Evolutionary conservation across 345 rosid species (phyloP).

Genomic region (Gossypium turneri): DNA sequence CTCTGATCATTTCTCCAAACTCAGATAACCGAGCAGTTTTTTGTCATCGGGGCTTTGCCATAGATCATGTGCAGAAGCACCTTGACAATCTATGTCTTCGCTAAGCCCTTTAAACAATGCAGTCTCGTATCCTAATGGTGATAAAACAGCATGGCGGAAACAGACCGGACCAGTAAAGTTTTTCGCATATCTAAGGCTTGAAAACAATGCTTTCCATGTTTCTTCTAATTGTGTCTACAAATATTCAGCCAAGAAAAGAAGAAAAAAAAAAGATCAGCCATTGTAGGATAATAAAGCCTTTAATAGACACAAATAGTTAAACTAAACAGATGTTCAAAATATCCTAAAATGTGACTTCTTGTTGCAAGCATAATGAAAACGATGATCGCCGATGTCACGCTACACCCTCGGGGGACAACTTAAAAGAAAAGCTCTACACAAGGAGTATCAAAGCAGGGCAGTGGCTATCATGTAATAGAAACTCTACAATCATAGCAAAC

Average conservation of each 20-base stretch:
- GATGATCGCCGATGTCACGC: not conserved
- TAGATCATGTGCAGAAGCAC: conserved; percentile 60
- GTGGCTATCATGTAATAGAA: too few relatives aligned
- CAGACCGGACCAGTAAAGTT: conserved; percentile 76
- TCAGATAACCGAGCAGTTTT: conserved; percentile 74
- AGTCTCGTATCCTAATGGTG: conserved; percentile 90
- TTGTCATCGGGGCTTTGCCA: conserved; percentile 55
- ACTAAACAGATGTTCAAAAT: not conserved
- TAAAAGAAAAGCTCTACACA: not conserved
- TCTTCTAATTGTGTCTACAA: conserved; percentile 82
- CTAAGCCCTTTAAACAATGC: conserved; percentile 71
- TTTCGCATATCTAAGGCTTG: conserved; percentile 68
- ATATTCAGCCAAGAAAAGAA: not conserved
- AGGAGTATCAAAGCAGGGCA: too few relatives aligned
- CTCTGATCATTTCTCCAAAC: conserved; percentile 91
- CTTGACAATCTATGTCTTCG: conserved; percentile 51
- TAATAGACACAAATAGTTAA: not conserved
- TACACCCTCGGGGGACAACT: not conserved
- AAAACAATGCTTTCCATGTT: conserved; percentile 84
- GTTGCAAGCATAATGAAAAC: not conserved
- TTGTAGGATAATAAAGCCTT: not conserved
- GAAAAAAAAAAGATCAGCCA: conserved; percentile 6
- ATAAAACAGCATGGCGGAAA: conserved; percentile 72
- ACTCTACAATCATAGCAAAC: too few relatives aligned
- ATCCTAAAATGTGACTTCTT: not conserved